Conservation (phyloP, 1,139 yeast genomes). For the Suhomyces choctaworum region DNA sequence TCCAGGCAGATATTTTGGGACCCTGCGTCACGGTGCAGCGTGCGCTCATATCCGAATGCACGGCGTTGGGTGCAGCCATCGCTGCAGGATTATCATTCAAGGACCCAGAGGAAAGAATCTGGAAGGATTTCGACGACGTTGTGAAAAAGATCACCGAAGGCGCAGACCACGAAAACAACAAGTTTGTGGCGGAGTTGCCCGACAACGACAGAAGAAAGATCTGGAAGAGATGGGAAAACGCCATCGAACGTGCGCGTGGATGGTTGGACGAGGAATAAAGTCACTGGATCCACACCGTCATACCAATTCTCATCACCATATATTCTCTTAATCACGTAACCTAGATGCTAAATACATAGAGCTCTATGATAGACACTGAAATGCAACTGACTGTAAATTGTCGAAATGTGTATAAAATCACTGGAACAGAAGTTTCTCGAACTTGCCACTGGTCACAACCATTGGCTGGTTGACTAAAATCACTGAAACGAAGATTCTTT, state of each 20-base stretch:
- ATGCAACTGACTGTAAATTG: too few species aligned
- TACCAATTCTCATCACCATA: too few species aligned
- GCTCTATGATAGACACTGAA: too few species aligned
- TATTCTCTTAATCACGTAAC: too few species aligned
- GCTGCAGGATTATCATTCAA: slow-evolving; percentile 83
- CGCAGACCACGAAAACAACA: slow-evolving; percentile 38
- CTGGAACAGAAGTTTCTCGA: too few species aligned
- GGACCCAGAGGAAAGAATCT: slow-evolving; percentile 60
- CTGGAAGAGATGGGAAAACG: slow-evolving; percentile 82
- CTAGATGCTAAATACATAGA: too few species aligned
- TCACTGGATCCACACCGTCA: too few species aligned
- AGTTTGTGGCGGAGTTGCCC: slow-evolving; percentile 58
- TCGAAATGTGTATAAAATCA: too few species aligned
- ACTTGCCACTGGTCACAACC: too few species aligned
- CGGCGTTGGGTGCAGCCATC: slow-evolving; percentile 95
- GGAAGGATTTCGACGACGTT: slow-evolving; percentile 75
- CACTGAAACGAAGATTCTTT: too few species aligned
- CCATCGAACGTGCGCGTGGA: slow-evolving; percentile 72
- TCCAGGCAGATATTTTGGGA: slow-evolving; percentile 87
- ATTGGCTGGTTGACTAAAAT: too few species aligned
- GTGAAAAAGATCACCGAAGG: slow-evolving; percentile 34
- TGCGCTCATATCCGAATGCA: slow-evolving; percentile 84
- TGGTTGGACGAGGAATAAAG: slow-evolving; percentile 60
- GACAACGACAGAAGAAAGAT: slow-evolving; percentile 61
- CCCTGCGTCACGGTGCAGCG: slow-evolving; percentile 82